Evolutionary conservation across 2,329 filamentous ascomycete genomes (phyloP), one percentile per base, ranked within the genome.

Genomic region (Curvularia verruculosa): DNA sequence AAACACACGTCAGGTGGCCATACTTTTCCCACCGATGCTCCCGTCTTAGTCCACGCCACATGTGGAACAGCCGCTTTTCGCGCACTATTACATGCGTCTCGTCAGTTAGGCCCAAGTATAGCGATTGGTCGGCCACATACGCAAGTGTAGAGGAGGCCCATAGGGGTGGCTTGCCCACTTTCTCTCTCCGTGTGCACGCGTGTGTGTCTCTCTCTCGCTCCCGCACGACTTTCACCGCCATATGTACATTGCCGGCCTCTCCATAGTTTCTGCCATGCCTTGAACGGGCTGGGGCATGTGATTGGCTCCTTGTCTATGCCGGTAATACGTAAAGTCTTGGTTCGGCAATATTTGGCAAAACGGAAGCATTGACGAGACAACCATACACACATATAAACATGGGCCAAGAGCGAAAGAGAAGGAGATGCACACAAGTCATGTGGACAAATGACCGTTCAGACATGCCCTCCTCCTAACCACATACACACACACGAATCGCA

Each of bases 191-290:
- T n/a, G n/a, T n/a, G n/a, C n/a, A n/a, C n/a, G n/a, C n/a, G n/a
- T n/a, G n/a, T n/a, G n/a, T n/a, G n/a, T n/a, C n/a, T n/a, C n/a
- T n/a, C n/a, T n/a, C n/a, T n/a, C n/a, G n/a, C n/a, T 29, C 28
- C 3, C 12, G 28, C 28, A 29, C 10, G 28, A 44, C 44, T 39
- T n/a, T 53, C 54, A 57, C 54, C 54, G 54, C 54, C 50, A 43
- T 43, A 49, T 53, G 43, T 57, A 44, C 54, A 39, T 49, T 54
- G 49, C 54, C 50, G 54, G 50, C 37, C 31, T 49, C 52, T 21
- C 12, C 18, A 37, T 18, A 9, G n/a, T n/a, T 23, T 31, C 39
- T 53, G 44, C 28, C 46, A 28, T 53, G 49, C 52, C n/a, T n/a
- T 53, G 43, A 43, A 43, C n/a, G n/a, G n/a, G n/a, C n/a, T 18